phyloP scores from a whole-genome alignment of 2,329 filamentous ascomycete species.

The Cytospora piceae region DNA sequence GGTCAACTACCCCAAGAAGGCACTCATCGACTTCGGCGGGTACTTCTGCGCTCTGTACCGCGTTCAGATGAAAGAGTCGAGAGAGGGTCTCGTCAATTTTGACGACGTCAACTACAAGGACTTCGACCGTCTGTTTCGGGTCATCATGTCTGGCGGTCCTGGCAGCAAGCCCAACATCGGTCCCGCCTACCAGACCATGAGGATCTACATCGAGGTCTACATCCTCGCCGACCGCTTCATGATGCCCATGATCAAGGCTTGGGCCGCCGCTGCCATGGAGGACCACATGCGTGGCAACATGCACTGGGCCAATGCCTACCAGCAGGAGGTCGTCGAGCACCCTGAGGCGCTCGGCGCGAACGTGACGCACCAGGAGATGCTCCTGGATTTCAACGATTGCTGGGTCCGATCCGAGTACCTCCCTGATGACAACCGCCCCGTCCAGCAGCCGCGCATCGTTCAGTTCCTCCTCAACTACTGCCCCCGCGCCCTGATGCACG shows the following conservation, averaged over 20 bases:
- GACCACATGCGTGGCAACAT: neutral
- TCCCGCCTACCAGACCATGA: neutral
- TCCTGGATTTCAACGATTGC: slow-evolving; percentile 8
- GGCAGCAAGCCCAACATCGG: slow-evolving; percentile 6
- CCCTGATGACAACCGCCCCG: neutral
- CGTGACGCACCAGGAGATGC: slow-evolving; percentile 2
- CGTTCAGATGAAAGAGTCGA: slow-evolving; percentile 6
- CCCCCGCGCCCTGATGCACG: neutral
- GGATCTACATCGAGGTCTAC: slow-evolving; percentile 10
- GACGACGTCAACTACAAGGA: slow-evolving; percentile 13
- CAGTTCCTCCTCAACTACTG: slow-evolving; percentile 8
- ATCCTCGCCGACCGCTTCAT: slow-evolving; percentile 20
- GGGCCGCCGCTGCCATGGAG: slow-evolving; percentile 1
- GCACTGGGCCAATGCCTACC: neutral
- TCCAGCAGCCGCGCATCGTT: neutral
- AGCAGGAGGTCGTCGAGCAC: slow-evolving; percentile 8
- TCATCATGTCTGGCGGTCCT: slow-evolving; percentile 6
- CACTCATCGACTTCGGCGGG: slow-evolving; percentile 13
- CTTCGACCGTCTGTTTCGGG: slow-evolving; percentile 7
- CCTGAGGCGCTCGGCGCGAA: neutral
- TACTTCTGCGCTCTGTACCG: slow-evolving; percentile 14
- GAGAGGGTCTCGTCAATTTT: neutral
- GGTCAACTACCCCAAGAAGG: slow-evolving; percentile 10
- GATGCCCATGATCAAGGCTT: slow-evolving; percentile 11
- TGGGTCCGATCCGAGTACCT: neutral